A percentile compares a stretch with the other conserved stretches of the same genome.
These are phyloP conservation scores for Pilobolus umbonatus DNA, from an alignment of 192 early-diverging fungal species.

Conservation along the genomic window DNA sequence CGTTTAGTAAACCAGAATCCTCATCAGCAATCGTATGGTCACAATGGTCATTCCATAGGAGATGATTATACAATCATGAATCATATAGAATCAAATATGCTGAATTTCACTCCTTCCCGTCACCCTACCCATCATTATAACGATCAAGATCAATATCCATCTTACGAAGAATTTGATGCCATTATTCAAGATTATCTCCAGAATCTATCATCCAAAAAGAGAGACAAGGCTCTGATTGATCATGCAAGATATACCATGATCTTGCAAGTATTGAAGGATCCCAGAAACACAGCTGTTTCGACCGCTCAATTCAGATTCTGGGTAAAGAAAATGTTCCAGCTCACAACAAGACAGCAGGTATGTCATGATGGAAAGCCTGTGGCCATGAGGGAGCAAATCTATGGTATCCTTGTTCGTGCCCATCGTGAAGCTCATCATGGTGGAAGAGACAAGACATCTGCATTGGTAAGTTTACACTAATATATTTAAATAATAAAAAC, in stretches of 20 bases:
- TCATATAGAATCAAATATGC: conserved; percentile 1
- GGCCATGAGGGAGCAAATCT: conserved; percentile 42
- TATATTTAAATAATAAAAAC: too few relatives aligned
- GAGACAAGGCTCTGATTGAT: conserved; percentile 45
- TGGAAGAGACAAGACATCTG: conserved; percentile 50
- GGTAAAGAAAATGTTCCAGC: conserved; percentile 51
- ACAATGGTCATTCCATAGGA: not conserved
- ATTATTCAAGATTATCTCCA: conserved; percentile 45
- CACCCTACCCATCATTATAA: conserved; percentile 18
- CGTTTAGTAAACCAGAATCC: not conserved
- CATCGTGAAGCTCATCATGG: conserved; percentile 46
- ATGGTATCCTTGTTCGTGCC: conserved; percentile 43
- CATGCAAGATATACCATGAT: conserved; percentile 44
- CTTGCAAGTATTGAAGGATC: conserved; percentile 44
- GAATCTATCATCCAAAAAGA: conserved; percentile 46
- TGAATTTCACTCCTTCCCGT: conserved; percentile 1
- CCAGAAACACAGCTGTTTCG: conserved; percentile 44
- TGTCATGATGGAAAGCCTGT: conserved; percentile 47
- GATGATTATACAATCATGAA: conserved; percentile 6
- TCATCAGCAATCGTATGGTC: not conserved
- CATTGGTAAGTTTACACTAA: conserved; percentile 30
- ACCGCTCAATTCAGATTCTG: conserved; percentile 50
- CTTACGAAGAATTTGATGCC: conserved; percentile 39
- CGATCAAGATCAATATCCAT: conserved; percentile 37
- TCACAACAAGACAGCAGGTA: conserved; percentile 33